These are phyloP conservation scores for Turnera subulata DNA, from an alignment of 345 rosid genomes.

Conservation along the genomic window DNA sequence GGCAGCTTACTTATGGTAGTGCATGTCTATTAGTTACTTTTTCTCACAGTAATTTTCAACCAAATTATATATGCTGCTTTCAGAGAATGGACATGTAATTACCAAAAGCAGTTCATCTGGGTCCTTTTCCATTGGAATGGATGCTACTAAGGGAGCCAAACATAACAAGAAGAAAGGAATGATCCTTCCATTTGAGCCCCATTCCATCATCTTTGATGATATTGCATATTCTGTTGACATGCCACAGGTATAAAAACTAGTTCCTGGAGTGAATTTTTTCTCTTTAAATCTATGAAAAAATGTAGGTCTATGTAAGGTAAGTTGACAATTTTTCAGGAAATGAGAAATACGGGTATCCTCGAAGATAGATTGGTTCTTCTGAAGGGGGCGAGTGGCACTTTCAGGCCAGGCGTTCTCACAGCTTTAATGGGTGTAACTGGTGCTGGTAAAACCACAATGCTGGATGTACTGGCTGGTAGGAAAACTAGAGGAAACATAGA, in stretches of 20 bases:
- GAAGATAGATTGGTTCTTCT: not conserved
- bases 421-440: not conserved
- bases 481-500: too few relatives aligned
- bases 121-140: conserved; percentile 10
- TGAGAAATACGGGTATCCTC: not conserved
- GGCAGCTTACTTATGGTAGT: conserved; percentile 11
- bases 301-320: not conserved
- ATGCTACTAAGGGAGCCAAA: conserved; percentile 13
- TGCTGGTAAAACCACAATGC: not conserved
- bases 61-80: not conserved
- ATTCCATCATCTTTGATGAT: too few relatives aligned
- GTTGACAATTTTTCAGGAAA: not conserved
- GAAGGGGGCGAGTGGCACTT: not conserved
- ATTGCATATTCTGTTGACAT: too few relatives aligned
- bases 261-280: too few relatives aligned
- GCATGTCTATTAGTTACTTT: too few relatives aligned
- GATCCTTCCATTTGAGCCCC: too few relatives aligned
- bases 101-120: conserved; percentile 15
- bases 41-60: too few relatives aligned
- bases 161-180: conserved; percentile 1
- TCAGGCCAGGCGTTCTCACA: not conserved
- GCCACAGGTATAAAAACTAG: not conserved
- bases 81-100: conserved; percentile 16
- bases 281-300: too few relatives aligned
- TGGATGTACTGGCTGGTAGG: too few relatives aligned